A percentile compares a stretch with the other conserved stretches of the same genome.
phyloP scores from a whole-genome alignment of 208 protist species.

The Sergeia podlipaevii region DNA sequence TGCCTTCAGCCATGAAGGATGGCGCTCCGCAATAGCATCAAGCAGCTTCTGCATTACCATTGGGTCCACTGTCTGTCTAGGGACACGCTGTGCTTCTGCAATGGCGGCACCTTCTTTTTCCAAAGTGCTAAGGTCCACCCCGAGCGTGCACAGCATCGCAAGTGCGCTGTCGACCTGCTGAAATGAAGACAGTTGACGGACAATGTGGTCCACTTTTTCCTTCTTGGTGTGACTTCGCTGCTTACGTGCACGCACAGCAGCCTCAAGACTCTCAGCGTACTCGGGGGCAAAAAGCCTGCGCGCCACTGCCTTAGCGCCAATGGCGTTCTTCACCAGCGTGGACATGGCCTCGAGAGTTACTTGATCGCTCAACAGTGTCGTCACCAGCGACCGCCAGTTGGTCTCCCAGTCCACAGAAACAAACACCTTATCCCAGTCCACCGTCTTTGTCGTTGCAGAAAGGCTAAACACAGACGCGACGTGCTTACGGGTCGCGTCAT shows the following conservation, averaged over 20 bases:
- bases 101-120: conserved; percentile 21
- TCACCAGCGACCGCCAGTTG: conserved; percentile 47
- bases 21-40: conserved; percentile 40
- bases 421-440: conserved; percentile 64
- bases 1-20: conserved; percentile 68
- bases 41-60: conserved; percentile 32
- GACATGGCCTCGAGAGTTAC: conserved; percentile 29
- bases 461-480: conserved; percentile 30
- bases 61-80: conserved; percentile 26
- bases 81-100: conserved; percentile 10
- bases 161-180: conserved; percentile 43
- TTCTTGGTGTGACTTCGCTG: conserved; percentile 17
- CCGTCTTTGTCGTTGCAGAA: too few relatives aligned
- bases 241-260: conserved; percentile 30
- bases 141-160: conserved; percentile 33
- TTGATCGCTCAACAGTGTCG: conserved; percentile 38
- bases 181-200: conserved; percentile 51
- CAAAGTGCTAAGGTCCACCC: conserved; percentile 41
- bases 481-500: conserved; percentile 31
- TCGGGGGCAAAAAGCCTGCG: conserved; percentile 44
- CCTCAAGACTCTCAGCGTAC: conserved; percentile 43
- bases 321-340: conserved; percentile 52
- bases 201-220: conserved; percentile 21
- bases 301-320: conserved; percentile 39
- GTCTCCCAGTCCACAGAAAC: conserved; percentile 55